Evolutionary conservation across 2,329 filamentous ascomycete species (phyloP).

Genomic region (Arachnomyces sp.): DNA sequence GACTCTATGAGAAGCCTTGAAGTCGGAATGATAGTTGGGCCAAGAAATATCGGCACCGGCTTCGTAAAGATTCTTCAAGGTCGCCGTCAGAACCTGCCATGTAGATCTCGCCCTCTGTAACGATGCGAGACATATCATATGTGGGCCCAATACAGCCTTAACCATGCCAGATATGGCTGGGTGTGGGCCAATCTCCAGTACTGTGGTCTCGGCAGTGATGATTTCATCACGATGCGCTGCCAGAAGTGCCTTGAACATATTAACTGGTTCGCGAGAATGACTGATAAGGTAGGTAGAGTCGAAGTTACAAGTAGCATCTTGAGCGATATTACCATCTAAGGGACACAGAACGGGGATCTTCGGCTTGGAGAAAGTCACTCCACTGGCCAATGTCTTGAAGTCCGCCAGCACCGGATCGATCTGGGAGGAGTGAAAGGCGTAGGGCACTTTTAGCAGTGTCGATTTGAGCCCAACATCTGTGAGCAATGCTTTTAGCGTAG

Average conservation of each 20-base stretch:
- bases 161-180: conserved; percentile 63
- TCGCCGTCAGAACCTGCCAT: conserved; percentile 57
- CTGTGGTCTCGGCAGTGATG: conserved; percentile 60
- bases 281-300: conserved; percentile 56
- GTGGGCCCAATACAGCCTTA: conserved; percentile 51
- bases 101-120: conserved; percentile 55
- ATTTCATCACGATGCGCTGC: conserved; percentile 50
- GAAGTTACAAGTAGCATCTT: conserved; percentile 44
- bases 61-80: conserved; percentile 52
- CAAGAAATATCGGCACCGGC: conserved; percentile 60
- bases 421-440: conserved; percentile 60
- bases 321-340: conserved; percentile 53
- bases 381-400: conserved; percentile 49
- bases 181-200: conserved; percentile 68
- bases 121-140: too few species aligned
- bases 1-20: conserved; percentile 50
- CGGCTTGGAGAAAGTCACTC: conserved; percentile 52
- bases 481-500: conserved; percentile 45
- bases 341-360: conserved; percentile 60
- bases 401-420: conserved; percentile 56
- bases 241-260: conserved; percentile 58
- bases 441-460: conserved; percentile 57
- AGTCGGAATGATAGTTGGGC: conserved; percentile 61
- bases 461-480: conserved; percentile 50
- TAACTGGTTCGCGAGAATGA: conserved; percentile 61